Evolutionary conservation across 2,329 filamentous ascomycete genomes (phyloP).

Genomic region (Phaeomoniella chlamydospora): DNA sequence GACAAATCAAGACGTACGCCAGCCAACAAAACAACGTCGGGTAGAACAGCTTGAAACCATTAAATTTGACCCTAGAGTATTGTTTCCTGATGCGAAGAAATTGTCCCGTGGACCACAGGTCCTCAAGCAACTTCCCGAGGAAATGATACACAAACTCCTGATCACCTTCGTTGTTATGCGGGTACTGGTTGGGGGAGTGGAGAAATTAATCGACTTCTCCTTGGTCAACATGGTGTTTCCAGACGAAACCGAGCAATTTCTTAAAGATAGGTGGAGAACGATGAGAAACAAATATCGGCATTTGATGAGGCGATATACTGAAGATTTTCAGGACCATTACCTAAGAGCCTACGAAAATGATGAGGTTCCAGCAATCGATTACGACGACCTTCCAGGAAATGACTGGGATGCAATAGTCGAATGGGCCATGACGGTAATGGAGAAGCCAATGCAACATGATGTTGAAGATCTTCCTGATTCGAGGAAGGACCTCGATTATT

Average conservation of each 20-base stretch:
- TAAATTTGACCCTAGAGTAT: background rate
- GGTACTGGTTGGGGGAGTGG: constrained; percentile 26
- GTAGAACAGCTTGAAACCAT: background rate
- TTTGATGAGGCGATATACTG: constrained; percentile 27
- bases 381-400: constrained; percentile 25
- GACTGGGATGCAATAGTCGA: constrained; percentile 31
- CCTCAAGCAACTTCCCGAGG: constrained; percentile 12
- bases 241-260: constrained; percentile 19
- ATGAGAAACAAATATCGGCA: constrained; percentile 21
- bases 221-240: constrained; percentile 28
- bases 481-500: constrained; percentile 22
- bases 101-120: constrained; percentile 11
- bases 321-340: constrained; percentile 30
- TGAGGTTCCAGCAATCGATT: constrained; percentile 28
- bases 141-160: constrained; percentile 20
- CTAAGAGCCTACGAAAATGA: constrained; percentile 27
- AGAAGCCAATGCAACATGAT: constrained; percentile 20
- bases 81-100: background rate
- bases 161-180: constrained; percentile 28
- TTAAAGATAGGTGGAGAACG: constrained; percentile 21
- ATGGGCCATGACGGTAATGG: constrained; percentile 28
- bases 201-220: constrained; percentile 28
- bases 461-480: constrained; percentile 28
- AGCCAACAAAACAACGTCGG: background rate
- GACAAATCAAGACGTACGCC: background rate